A percentile compares a stretch with the other conserved stretches of the same genome.
Evolutionary conservation across 179 eudicot genomes (phyloP).

Genomic region (Camellia oleifera): DNA sequence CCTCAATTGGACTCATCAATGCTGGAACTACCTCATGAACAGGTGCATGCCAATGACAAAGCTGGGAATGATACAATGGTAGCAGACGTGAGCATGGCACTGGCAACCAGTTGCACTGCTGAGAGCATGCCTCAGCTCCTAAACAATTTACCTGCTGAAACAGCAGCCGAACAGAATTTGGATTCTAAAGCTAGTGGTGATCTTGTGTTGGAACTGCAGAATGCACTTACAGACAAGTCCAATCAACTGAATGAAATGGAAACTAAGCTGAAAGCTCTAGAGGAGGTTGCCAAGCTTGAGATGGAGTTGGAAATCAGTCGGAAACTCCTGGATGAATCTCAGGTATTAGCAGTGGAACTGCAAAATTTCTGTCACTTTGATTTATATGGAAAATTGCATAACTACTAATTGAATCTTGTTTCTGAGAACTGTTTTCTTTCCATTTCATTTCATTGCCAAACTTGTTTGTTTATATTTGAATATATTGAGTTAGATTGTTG

Average conservation of each 20-base stretch:
- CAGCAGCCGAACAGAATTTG: conserved; percentile 29
- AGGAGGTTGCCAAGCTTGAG: conserved; percentile 68
- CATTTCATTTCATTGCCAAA: too few species aligned
- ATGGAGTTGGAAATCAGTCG: conserved; percentile 74
- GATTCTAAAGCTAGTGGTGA: conserved; percentile 36
- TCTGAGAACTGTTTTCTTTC: not conserved
- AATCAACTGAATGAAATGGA: conserved; percentile 58
- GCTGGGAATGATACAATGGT: conserved; percentile 38
- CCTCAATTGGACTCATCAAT: conserved; percentile 79
- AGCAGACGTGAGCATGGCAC: conserved; percentile 28
- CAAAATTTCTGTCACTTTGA: not conserved
- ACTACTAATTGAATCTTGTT: not conserved
- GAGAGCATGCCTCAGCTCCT: conserved; percentile 36
- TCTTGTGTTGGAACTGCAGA: conserved; percentile 59
- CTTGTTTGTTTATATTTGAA: too few species aligned
- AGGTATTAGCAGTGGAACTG: conserved; percentile 45
- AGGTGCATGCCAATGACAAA: conserved; percentile 42
- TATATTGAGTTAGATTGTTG: too few species aligned
- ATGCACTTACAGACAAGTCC: conserved; percentile 62
- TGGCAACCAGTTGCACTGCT: conserved; percentile 43
- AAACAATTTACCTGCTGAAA: conserved; percentile 36
- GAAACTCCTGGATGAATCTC: conserved; percentile 94
- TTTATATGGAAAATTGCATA: conserved; percentile 5
- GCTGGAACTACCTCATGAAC: conserved; percentile 74
- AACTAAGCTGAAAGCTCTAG: conserved; percentile 47